phyloP scores from a whole-genome alignment of 2,329 filamentous ascomycete genomes.

The Sporothrix schenckii region DNA sequence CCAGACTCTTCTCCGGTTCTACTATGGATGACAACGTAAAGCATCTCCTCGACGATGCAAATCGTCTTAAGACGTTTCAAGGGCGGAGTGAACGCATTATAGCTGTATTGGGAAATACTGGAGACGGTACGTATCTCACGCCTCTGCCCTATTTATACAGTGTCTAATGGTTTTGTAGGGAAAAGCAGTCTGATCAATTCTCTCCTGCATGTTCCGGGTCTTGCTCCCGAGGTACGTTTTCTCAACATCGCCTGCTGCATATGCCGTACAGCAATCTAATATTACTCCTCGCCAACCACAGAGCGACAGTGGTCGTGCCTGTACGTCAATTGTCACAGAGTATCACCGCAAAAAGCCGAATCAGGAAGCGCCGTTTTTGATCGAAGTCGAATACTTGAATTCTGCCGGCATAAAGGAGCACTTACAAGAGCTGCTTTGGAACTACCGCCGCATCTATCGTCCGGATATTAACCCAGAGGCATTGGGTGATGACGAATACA shows the following conservation, averaged over 20 bases:
- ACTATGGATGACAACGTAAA: background rate
- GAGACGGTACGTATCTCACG: background rate
- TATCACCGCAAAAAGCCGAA: background rate
- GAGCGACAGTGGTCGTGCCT: background rate
- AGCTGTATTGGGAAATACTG: background rate
- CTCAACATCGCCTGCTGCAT: no score
- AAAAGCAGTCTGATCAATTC: slow-evolving; percentile 4
- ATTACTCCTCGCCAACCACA: background rate
- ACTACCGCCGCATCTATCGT: background rate
- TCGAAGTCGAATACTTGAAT: background rate
- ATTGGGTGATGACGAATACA: background rate
- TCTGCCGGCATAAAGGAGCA: background rate
- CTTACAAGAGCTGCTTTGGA: background rate
- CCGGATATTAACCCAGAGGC: background rate
- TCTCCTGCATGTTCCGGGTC: background rate
- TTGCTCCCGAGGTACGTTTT: background rate
- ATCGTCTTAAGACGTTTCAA: background rate
- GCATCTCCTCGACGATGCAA: background rate
- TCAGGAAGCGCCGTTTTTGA: background rate
- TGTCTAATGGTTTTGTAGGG: background rate
- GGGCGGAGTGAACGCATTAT: background rate
- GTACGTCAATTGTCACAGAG: background rate
- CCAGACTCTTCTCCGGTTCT: background rate
- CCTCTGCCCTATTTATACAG: no score
- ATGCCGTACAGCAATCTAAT: no score